A percentile compares a stretch with the other conserved stretches of the same genome.
These are phyloP conservation scores for Penicillium bialowiezense DNA, from an alignment of 495 filamentous ascomycete genomes.

Conservation along the genomic window DNA sequence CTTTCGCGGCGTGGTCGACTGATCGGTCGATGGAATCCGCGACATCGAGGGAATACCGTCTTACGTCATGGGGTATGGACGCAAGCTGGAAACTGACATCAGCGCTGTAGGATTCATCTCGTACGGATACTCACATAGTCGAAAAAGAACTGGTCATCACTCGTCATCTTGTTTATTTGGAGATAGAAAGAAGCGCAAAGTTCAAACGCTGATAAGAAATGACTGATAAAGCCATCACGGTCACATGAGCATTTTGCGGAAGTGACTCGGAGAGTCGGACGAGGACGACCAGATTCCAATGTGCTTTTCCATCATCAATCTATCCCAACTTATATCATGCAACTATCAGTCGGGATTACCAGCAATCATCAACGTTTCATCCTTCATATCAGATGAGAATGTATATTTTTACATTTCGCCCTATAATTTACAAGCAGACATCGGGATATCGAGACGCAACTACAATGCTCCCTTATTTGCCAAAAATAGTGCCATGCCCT, in stretches of 20 bases:
- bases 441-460: no score
- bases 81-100: constrained; percentile 55
- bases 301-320: no score
- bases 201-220: constrained; percentile 18
- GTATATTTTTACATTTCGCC: no score
- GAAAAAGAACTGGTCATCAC: constrained; percentile 51
- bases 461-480: no score
- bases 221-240: neutral
- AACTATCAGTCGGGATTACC: no score
- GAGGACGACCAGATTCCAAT: neutral
- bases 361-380: no score
- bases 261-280: neutral
- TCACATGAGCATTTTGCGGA: neutral
- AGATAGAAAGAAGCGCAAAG: constrained; percentile 6
- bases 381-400: no score
- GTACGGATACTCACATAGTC: constrained; percentile 40
- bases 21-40: constrained; percentile 75
- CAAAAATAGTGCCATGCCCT: no score
- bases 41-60: constrained; percentile 58
- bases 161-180: constrained; percentile 41
- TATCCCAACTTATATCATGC: no score
- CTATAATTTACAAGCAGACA: no score
- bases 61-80: constrained; percentile 69
- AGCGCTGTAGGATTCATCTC: constrained; percentile 1
- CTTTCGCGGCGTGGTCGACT: constrained; percentile 65